Conservation (phyloP, 116 monocot species). For the Phalaenopsis hybrid region DNA sequence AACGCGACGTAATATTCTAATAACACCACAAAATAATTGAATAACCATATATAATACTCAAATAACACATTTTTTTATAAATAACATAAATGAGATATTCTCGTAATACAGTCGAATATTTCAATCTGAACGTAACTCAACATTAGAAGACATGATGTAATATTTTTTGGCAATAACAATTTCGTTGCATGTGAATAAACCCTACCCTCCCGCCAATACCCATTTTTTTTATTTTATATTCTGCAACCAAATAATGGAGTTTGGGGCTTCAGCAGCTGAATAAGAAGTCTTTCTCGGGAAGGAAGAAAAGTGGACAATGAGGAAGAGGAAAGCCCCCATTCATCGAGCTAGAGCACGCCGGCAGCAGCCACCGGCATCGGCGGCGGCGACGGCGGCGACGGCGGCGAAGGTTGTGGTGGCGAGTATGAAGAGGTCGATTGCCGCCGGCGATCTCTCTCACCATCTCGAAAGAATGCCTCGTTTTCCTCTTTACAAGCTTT, state of each 20-base stretch:
- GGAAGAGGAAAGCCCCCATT: constrained; percentile 18
- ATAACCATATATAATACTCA: too few species aligned
- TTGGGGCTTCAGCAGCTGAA: not conserved
- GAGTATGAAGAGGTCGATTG: constrained; percentile 12
- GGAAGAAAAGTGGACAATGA: constrained; percentile 1
- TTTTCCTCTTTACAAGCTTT: constrained; percentile 8
- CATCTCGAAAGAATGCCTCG: constrained; percentile 33
- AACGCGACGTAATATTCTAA: too few species aligned
- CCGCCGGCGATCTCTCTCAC: constrained; percentile 28
- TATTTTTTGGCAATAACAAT: too few species aligned
- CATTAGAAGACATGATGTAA: too few species aligned
- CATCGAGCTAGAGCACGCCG: constrained; percentile 11
- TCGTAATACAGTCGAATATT: too few species aligned
- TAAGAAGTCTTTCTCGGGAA: not conserved
- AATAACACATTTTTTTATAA: too few species aligned
- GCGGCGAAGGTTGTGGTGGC: not conserved
- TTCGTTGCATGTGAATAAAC: too few species aligned
- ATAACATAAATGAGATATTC: too few species aligned
- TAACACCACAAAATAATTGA: too few species aligned
- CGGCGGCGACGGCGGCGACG: constrained; percentile 1
- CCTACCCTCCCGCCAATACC: too few species aligned
- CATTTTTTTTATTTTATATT: not conserved
- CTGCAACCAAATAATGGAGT: too few species aligned
- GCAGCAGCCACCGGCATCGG: not conserved
- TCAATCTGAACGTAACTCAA: too few species aligned